phyloP scores from a whole-genome alignment of 768 basidiomycete genomes.

The Boletus vermiculosoides region DNA sequence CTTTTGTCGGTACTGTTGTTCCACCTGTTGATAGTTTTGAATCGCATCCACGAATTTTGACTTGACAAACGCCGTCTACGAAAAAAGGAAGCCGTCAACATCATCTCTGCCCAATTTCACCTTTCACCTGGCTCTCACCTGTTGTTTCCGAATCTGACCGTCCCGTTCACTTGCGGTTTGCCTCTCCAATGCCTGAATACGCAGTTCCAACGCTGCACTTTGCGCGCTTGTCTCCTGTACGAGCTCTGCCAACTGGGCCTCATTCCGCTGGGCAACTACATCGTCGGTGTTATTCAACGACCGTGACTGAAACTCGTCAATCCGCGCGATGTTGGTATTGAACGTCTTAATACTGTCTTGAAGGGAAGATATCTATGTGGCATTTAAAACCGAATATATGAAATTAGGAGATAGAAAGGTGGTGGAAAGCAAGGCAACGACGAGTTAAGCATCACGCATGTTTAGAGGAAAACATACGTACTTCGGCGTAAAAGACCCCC shows the following conservation, averaged over 20 bases:
- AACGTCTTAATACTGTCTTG: slow-evolving; percentile 69
- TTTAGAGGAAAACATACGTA: slow-evolving; percentile 29
- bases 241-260: slow-evolving; percentile 63
- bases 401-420: neutral
- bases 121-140: slow-evolving; percentile 42
- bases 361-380: slow-evolving; percentile 63
- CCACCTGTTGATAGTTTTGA: slow-evolving; percentile 81
- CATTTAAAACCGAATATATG: neutral
- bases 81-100: slow-evolving; percentile 14
- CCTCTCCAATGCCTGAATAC: slow-evolving; percentile 69
- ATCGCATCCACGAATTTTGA: slow-evolving; percentile 83
- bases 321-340: slow-evolving; percentile 65
- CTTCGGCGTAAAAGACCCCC: slow-evolving; percentile 74
- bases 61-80: slow-evolving; percentile 60
- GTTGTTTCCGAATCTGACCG: slow-evolving; percentile 73
- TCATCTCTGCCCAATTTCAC: neutral
- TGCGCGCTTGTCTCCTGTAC: slow-evolving; percentile 70
- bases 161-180: slow-evolving; percentile 64
- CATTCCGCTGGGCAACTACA: slow-evolving; percentile 55
- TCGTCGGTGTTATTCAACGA: slow-evolving; percentile 79
- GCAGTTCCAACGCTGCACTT: slow-evolving; percentile 64
- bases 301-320: slow-evolving; percentile 71
- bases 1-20: slow-evolving; percentile 73
- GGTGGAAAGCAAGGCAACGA: neutral
- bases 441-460: neutral